Evolutionary conservation across 805 yeast genomes (phyloP), one percentile per base, ranked within the genome.

Genomic region (Isabelozyma rhagii): DNA sequence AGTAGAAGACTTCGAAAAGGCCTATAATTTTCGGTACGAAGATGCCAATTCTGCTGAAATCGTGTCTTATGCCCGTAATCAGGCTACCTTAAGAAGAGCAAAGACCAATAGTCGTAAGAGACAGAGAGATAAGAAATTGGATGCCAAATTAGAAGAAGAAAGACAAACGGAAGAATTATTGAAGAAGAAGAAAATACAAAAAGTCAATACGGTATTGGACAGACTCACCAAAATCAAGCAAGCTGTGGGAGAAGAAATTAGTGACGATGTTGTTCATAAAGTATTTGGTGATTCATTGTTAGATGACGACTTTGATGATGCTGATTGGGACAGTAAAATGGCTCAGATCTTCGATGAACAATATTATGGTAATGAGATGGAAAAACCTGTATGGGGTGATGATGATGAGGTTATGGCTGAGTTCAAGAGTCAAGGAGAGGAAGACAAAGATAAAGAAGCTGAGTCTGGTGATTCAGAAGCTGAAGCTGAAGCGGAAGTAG

Each of bases 21-120:
- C 96, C 0, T 93, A 92, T 71, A 94, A 94, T 62, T 93, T 93
- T 77, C 81, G 99, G 64, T 94, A 81, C 65, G 99, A 94, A 69
- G 97, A 92, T 60, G 91, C 96, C 13, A 82, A 84, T 55, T 80
- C 97, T 6, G 89, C 93, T 0, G 97, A 93, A 61, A 89, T 94
- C 66, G 86, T 92, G 15, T 86, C 96, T 14, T 94, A 93, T 72
- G 97, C 98, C 2, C 90, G 99, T 80, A 85, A 77, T 41, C 97
- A 91, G 68, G 96, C 94, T 21, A 90, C 98, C 0, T 77, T 91
- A 62, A 84, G 99, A 72, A 79, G 99, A 63, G 83, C 86, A 17
- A 84, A 83, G 46, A 78, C 84, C 52, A 82, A 84, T 57, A 67
- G 87, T 10, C 82, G 99, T 59, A 90, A 90, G 74, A 83, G 85